Base-by-base conservation (phyloP, 768 basidiomycete genomes). In the Fomitopsis serialis region DNA sequence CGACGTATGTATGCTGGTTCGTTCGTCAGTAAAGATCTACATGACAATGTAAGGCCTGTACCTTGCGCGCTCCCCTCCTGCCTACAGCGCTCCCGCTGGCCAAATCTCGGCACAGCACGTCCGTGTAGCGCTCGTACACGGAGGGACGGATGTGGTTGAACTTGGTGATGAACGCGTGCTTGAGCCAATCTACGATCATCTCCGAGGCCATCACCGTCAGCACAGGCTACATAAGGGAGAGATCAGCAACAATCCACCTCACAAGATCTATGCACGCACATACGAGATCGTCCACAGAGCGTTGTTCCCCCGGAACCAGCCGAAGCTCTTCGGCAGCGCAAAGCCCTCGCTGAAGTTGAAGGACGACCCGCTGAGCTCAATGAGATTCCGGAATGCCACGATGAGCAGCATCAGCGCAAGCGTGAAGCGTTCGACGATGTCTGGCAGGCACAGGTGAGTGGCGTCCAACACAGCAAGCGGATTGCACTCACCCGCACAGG, bases 131-230 rank as follows among this genome's bases (percentile, higher is more conserved):
- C 58, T 93, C 93, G 60, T 98, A 99, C 2, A 98, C 92, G 0
- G 87, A 89, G 0, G 94, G 92, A 0, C 95, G 84, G 45, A 99
- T 95, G 63, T 98, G 96, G 61, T 99, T 99, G 75, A 98, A 98
- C 69, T 99, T 99, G 48, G 95, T 96, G 62, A 99, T 98, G 72
- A 98, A 99, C 10, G 95, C 96, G 63, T 99, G 97, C 68, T 99
- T 99, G 48, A 98, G 77, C 96, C 96, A 99, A 67, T 99, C 97
- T 11, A 99, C 97, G 12, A 89, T 68, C 79, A 92, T 89, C 68
- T 99, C 97, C 2, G 93, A 96, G 3, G 84, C 64, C 68, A 98
- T 77, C 2, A 99, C 97, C 2, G 90, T 89, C 47, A 98, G 59
- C 1, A 96, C 93, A 21, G 97, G 97, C 94, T 97, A 62, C 17